These are phyloP conservation scores for Fusarium caatingaense DNA, from an alignment of 2,329 filamentous ascomycete genomes.

Conservation along the genomic window DNA sequence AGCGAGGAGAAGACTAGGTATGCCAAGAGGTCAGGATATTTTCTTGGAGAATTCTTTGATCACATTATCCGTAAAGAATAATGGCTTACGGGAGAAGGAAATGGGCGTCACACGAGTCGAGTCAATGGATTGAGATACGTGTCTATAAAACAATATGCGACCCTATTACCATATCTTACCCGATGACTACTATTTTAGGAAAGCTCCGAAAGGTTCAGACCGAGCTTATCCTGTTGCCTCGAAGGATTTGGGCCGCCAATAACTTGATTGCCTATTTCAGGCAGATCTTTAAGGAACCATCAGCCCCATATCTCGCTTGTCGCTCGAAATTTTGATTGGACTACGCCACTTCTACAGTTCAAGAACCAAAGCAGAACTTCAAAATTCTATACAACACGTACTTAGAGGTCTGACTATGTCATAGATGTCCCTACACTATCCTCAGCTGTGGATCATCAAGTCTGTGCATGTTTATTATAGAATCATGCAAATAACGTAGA, in stretches of 20 bases:
- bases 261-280: not conserved
- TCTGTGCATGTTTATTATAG: not conserved
- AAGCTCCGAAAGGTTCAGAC: not conserved
- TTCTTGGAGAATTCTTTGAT: not conserved
- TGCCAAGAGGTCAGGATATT: not conserved
- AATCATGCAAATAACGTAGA: fast-evolving
- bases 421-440: not conserved
- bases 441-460: not conserved
- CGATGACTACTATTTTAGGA: not conserved
- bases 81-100: not conserved
- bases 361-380: too few species aligned
- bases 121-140: too few species aligned
- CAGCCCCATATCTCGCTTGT: not conserved
- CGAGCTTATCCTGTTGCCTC: not conserved
- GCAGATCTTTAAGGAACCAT: fast-evolving
- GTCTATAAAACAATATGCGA: not conserved
- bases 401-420: not conserved
- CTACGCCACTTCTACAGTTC: not conserved
- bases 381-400: not conserved
- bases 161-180: not conserved
- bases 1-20: not conserved
- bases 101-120: too few species aligned
- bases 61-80: not conserved
- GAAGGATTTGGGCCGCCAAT: not conserved
- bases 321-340: fast-evolving